Evolutionary conservation across 148 eudicot genomes (phyloP), one percentile per base, ranked within the genome.

Genomic region (Drosera capensis): DNA sequence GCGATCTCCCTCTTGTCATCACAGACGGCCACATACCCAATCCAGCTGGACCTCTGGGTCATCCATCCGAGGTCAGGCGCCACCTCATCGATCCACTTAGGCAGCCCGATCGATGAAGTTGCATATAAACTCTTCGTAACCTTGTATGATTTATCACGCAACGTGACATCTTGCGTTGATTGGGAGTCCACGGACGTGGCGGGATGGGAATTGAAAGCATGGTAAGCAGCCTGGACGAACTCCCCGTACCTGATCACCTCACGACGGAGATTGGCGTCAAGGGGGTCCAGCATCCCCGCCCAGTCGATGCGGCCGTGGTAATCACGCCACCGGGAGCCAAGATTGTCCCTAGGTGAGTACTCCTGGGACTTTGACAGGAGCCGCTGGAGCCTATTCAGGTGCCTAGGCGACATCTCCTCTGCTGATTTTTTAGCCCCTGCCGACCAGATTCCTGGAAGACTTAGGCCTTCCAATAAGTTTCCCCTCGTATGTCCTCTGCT

Each of bases 41-140:
- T 62, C 67, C 95, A 79, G 47, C 95, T 85, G 3, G 99, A 76
- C 19, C 93, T 43, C 17, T 92, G 99, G 29, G 95, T 92, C 90
- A 92, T 92, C 99, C 99, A 92, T 20, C 88, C 88, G 8, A 84
- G 93, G 34, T 90, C 99, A 1, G 99, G 99, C 1, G 94, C 99
- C 62, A 81, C 80, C 5, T 92, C 80, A 38, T 92, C 99, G 7
- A 85, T 79, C 99, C 95, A 92, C 31, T 64, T 72, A 0, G 99
- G 99, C 42, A 92, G 20, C 16, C 95, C 94, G 3, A 92, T 35
- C 0, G 94, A 78, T 1, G 99, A 82, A 1, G 99, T 92, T 51
- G 86, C 94, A 24, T 92, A 92, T 0, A 92, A 62, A 39, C 56
- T 70, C 45, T 82, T 81, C 0, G 99, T 92, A 30, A 92, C 86